Conservation (phyloP, 1,139 yeast species). For the Pneumocystis murina region DNA sequence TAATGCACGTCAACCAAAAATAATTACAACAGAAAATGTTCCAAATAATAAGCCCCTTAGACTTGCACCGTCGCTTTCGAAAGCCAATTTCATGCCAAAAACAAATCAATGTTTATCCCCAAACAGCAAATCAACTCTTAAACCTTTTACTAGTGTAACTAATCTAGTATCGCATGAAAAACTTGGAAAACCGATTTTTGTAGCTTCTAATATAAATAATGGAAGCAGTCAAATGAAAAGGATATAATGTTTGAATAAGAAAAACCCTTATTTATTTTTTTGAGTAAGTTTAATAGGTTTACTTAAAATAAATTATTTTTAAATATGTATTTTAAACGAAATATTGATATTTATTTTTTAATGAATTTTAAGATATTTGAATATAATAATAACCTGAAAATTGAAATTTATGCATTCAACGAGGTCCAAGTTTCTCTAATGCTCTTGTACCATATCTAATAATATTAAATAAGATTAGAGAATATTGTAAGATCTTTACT, state of each 20-base stretch:
- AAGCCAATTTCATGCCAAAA: background rate
- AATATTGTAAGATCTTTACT: conserved; percentile 42
- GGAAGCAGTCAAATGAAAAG: background rate
- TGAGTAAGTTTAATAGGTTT: background rate
- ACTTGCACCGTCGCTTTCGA: background rate
- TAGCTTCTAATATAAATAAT: background rate
- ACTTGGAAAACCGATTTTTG: background rate
- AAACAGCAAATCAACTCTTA: background rate
- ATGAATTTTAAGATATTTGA: background rate
- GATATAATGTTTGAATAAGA: background rate
- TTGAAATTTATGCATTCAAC: background rate
- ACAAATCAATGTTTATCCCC: background rate
- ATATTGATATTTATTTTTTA: background rate
- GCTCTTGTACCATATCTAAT: background rate
- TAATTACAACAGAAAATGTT: background rate
- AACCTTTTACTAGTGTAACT: background rate
- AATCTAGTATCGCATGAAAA: background rate
- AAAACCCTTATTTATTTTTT: background rate
- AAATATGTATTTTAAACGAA: background rate
- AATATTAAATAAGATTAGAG: background rate
- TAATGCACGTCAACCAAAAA: background rate
- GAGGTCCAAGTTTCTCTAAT: background rate
- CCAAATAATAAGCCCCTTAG: background rate
- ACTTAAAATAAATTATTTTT: background rate
- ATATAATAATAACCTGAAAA: background rate